These are phyloP conservation scores for Benincasa hispida DNA, from an alignment of 306 rosid species.

Conservation along the genomic window DNA sequence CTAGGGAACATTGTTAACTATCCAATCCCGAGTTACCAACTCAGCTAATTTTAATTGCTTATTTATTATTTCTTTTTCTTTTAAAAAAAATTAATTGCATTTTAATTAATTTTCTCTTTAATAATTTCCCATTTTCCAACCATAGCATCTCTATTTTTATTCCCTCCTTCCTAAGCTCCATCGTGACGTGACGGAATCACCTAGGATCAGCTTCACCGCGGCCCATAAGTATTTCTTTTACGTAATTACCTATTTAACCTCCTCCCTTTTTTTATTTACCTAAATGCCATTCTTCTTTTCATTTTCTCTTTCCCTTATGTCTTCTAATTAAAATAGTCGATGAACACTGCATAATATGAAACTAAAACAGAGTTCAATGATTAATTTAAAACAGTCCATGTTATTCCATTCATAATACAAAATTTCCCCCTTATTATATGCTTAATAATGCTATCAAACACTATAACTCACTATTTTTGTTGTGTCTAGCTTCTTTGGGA, in stretches of 20 bases:
- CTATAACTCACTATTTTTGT: too few relatives aligned
- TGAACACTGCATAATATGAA: too few relatives aligned
- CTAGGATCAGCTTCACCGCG: slow-evolving; percentile 17
- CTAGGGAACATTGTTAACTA: slow-evolving; percentile 4
- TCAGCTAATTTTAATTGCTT: background rate
- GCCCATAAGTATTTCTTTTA: background rate
- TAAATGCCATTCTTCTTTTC: background rate
- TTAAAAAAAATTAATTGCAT: too few relatives aligned
- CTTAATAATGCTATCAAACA: too few relatives aligned
- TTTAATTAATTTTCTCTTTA: background rate
- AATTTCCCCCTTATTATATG: too few relatives aligned
- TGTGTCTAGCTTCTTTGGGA: too few relatives aligned
- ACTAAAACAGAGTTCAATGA: too few relatives aligned
- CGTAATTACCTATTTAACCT: background rate
- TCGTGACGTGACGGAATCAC: slow-evolving; percentile 40
- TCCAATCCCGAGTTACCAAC: background rate
- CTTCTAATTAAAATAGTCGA: too few relatives aligned
- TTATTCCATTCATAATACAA: too few relatives aligned
- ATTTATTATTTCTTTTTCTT: too few relatives aligned
- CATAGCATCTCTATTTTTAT: slow-evolving; percentile 1
- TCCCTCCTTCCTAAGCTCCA: slow-evolving; percentile 9
- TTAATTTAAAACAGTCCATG: too few relatives aligned
- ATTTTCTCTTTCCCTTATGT: background rate
- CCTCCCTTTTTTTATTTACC: background rate
- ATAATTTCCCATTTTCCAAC: background rate